Conservation (phyloP, 2,329 filamentous ascomycete genomes). For the Fusarium metavorans region DNA sequence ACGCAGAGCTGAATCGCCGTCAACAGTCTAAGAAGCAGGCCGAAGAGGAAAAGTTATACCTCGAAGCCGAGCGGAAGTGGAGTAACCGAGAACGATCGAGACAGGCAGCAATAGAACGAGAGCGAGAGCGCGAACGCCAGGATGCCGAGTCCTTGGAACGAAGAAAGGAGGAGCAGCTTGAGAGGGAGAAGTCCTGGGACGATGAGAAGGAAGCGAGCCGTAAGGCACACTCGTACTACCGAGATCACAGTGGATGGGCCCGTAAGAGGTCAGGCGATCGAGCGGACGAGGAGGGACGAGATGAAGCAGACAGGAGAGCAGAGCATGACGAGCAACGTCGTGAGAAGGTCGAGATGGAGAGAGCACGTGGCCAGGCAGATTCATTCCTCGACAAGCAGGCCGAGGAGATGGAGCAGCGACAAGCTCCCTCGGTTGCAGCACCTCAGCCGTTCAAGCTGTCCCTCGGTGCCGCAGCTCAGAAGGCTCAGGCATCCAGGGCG, state of each 20-base stretch:
- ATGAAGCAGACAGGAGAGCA: conserved; percentile 83
- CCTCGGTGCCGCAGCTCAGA: conserved; percentile 88
- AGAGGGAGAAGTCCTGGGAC: conserved; percentile 78
- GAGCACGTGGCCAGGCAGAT: conserved; percentile 86
- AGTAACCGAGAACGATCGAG: conserved; percentile 87
- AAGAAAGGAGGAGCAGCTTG: conserved; percentile 77
- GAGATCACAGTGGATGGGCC: conserved; percentile 86
- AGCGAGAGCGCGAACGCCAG: conserved; percentile 82
- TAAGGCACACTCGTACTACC: conserved; percentile 85
- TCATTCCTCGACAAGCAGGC: conserved; percentile 90
- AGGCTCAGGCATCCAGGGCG: conserved; percentile 67
- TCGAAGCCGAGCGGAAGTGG: conserved; percentile 91
- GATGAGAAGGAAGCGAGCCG: conserved; percentile 85
- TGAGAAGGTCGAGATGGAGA: conserved; percentile 78
- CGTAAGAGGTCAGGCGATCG: conserved; percentile 82
- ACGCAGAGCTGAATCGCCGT: conserved; percentile 84
- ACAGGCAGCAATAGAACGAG: conserved; percentile 86
- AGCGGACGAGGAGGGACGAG: conserved; percentile 78
- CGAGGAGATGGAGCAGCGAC: conserved; percentile 74
- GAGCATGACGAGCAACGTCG: conserved; percentile 81
- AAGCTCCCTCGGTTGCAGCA: conserved; percentile 56
- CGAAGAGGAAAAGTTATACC: conserved; percentile 83
- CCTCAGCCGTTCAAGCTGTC: conserved; percentile 93
- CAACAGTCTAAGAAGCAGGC: conserved; percentile 77
- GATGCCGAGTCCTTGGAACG: conserved; percentile 75